Percentiles rank a stretch among this genome's conserved stretches.
phyloP scores from a whole-genome alignment of 2,329 filamentous ascomycete genomes.

The Mycosphaerelloides madeirae region DNA sequence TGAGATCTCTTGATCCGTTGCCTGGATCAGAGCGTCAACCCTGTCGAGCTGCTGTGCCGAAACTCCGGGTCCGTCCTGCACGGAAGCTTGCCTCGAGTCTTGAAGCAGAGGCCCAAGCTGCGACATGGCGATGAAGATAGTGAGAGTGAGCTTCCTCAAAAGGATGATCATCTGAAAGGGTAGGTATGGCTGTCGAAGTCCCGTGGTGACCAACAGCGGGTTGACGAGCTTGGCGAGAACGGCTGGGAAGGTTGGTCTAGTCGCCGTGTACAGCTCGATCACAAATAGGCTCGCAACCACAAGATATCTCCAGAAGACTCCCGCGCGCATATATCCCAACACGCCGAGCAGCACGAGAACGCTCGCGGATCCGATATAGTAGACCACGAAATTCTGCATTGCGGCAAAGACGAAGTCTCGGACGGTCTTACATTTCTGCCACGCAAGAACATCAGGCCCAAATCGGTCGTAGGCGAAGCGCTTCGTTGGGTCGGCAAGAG shows the following conservation, averaged over 20 bases:
- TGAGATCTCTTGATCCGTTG: slow-evolving; percentile 64
- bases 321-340: slow-evolving; percentile 64
- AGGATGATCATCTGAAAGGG: slow-evolving; percentile 81
- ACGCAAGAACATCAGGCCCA: slow-evolving; percentile 65
- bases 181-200: slow-evolving; percentile 59
- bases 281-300: slow-evolving; percentile 51
- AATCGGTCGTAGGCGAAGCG: slow-evolving; percentile 89
- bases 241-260: slow-evolving; percentile 45
- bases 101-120: slow-evolving; percentile 69
- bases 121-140: slow-evolving; percentile 75
- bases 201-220: slow-evolving; percentile 41
- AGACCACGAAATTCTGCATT: slow-evolving; percentile 54
- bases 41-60: slow-evolving; percentile 62
- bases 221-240: slow-evolving; percentile 46
- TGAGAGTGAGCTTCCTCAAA: slow-evolving; percentile 69
- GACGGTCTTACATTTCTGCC: slow-evolving; percentile 62
- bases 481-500: slow-evolving; percentile 67
- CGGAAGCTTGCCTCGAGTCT: slow-evolving; percentile 24
- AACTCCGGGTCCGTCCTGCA: slow-evolving; percentile 27
- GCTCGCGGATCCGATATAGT: slow-evolving; percentile 56
- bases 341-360: slow-evolving; percentile 59
- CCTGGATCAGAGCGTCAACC: slow-evolving; percentile 56
- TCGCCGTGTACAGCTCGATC: slow-evolving; percentile 55
- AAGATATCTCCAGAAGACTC: slow-evolving; percentile 51
- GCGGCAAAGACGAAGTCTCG: slow-evolving; percentile 69